Percentiles rank a stretch among this genome's conserved stretches.
These are phyloP conservation scores for Trichoderma sp. DNA, from an alignment of 2,329 filamentous ascomycete species.

Conservation along the genomic window DNA sequence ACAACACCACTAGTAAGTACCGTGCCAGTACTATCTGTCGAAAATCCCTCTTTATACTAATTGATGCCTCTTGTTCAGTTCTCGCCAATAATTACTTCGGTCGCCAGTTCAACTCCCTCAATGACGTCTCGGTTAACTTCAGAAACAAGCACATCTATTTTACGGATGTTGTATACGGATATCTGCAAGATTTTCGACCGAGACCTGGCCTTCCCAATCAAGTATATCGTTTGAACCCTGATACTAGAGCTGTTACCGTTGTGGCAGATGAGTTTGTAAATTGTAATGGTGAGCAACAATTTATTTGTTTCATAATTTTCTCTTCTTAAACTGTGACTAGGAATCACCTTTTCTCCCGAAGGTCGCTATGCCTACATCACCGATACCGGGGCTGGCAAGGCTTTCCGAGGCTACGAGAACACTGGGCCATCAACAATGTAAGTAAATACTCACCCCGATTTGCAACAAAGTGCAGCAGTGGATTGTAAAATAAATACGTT, in stretches of 20 bases:
- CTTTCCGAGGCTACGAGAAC: conserved; percentile 20
- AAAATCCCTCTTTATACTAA: background rate
- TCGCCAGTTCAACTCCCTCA: conserved; percentile 47
- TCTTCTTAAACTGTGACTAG: conserved; percentile 36
- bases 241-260: conserved; percentile 49
- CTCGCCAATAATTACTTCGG: conserved; percentile 42
- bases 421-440: conserved; percentile 14
- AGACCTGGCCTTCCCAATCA: conserved; percentile 53
- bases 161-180: conserved; percentile 60
- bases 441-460: background rate
- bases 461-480: accelerated
- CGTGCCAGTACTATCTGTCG: no score
- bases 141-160: conserved; percentile 60
- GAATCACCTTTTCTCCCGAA: conserved; percentile 46
- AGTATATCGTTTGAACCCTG: conserved; percentile 55
- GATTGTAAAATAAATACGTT: background rate
- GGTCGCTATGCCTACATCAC: conserved; percentile 45
- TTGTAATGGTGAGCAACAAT: conserved; percentile 15
- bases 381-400: conserved; percentile 38
- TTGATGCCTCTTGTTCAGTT: background rate
- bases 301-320: background rate
- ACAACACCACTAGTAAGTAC: conserved; percentile 16
- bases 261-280: conserved; percentile 55
- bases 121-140: conserved; percentile 51
- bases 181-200: conserved; percentile 55